Base-by-base conservation (phyloP, 2,329 filamentous ascomycete species). In the Apiospora saccharicola region DNA sequence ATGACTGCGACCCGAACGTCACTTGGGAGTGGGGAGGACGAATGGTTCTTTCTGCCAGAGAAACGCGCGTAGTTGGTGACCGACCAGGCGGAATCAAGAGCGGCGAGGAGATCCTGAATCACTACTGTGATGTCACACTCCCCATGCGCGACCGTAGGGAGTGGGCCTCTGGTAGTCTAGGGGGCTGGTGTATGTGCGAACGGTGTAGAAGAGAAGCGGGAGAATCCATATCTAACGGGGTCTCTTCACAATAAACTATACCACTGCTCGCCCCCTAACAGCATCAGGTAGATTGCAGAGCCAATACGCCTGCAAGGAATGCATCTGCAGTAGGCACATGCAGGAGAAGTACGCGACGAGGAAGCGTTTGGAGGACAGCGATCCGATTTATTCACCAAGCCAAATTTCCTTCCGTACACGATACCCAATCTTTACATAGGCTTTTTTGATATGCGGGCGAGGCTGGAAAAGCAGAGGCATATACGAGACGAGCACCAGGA, bases 1-100 rank as follows among this genome's bases (percentile, higher is more conserved):
- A 99, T 81, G 94, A 95, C 81, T 99, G 96, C 83, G 91, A 98
- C 80, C 96, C 96, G 12, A 98, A 98, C 81, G 95, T 98, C 51
- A 90, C 90, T 4, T 99, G 96, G 96, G 94, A 97, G 78, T 98
- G 95, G 94, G 91, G 92, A 41, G 93, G 93, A 0, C 88, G 88
- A 70, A 95, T 96, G 88, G 88, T 90, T 47, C 89, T 96, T 73
- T 90, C 86, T 85, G 89, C 90, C 2, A 85, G 91, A 68, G 85
- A 90, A 74, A 83, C 87, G 74, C 85, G 90, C 49, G 85, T 92
- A 5, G 83, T 88, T 7, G 88, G 87, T 79, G 77, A 80, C 51
- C 77, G 77, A 1, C 81, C 83, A 1, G 88, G 88, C 0, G 93
- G 93, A 0, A 91, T 98, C 76, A 90, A 86, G 77, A 89, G 90